phyloP scores from a whole-genome alignment of 225 moss, liverwort and hornwort species.

The Polytrichum formosum region DNA sequence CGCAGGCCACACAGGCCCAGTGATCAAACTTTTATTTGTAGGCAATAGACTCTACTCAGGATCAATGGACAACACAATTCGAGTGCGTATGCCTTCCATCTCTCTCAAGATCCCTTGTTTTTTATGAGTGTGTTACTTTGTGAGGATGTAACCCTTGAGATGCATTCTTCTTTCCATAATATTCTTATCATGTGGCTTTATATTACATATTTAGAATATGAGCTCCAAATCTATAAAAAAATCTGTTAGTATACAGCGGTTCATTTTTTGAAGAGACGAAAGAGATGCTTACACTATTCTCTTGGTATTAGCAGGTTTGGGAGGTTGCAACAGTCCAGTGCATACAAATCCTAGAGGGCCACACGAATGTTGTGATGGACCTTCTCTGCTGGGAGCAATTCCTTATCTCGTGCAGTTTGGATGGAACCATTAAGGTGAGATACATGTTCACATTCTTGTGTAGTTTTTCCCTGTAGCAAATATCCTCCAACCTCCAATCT shows the following conservation, averaged over 20 bases:
- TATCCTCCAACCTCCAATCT: no score
- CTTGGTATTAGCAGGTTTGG: conserved; percentile 43
- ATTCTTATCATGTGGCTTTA: no score
- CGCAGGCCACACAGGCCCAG: conserved; percentile 71
- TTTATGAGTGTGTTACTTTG: no score
- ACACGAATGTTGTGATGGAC: conserved; percentile 86
- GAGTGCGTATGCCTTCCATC: conserved; percentile 37
- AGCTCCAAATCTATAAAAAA: no score
- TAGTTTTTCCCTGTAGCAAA: no score
- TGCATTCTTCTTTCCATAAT: no score
- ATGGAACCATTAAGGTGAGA: conserved; percentile 84
- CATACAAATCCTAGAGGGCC: conserved; percentile 81
- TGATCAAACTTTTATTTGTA: conserved; percentile 62
- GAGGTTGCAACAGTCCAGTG: conserved; percentile 71
- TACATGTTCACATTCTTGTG: not conserved
- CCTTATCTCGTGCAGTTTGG: conserved; percentile 85
- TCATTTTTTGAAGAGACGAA: no score
- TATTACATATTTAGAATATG: no score
- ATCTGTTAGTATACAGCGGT: no score
- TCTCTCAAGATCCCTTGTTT: no score
- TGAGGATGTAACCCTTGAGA: no score
- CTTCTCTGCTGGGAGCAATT: conserved; percentile 94
- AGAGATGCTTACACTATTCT: no score
- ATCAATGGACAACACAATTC: conserved; percentile 78
- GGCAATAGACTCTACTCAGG: conserved; percentile 81